Conservation (phyloP, 1,284 basidiomycete species). For the Ceratobasidium sp. region DNA sequence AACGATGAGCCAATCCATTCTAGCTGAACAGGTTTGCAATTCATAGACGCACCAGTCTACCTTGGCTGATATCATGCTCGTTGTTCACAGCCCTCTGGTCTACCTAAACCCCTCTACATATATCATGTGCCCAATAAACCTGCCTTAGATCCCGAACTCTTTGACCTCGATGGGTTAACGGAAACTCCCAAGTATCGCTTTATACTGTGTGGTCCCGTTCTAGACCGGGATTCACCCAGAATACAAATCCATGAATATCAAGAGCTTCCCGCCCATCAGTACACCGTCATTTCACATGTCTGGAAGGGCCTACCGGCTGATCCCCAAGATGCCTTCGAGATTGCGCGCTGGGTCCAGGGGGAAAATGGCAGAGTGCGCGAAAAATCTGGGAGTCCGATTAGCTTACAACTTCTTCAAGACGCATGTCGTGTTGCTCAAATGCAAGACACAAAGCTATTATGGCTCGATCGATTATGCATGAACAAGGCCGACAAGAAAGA, state of each 20-base stretch:
- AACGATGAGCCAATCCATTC: too few species aligned
- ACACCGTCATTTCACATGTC: background rate
- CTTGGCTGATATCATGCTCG: too few species aligned
- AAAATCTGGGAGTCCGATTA: background rate
- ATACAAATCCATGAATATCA: background rate
- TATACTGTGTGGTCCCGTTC: too few species aligned
- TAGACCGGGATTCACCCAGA: too few species aligned
- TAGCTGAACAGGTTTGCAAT: too few species aligned
- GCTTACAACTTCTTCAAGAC: background rate
- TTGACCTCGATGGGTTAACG: too few species aligned
- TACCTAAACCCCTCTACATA: too few species aligned
- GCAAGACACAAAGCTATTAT: background rate
- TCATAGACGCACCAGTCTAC: too few species aligned
- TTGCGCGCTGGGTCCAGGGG: background rate
- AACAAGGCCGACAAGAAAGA: background rate
- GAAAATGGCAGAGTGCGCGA: background rate
- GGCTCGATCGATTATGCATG: constrained; percentile 23
- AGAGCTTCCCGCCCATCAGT: background rate
- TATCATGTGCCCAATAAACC: too few species aligned
- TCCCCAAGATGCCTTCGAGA: background rate
- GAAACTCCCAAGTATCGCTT: too few species aligned
- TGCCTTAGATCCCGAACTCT: too few species aligned
- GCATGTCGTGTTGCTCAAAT: background rate
- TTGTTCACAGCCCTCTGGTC: too few species aligned
- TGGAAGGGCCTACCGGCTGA: background rate